Percentiles rank a stretch among this genome's conserved stretches.
Conservation (phyloP, 1,284 basidiomycete species). For the Xerocomus minutiporus region DNA sequence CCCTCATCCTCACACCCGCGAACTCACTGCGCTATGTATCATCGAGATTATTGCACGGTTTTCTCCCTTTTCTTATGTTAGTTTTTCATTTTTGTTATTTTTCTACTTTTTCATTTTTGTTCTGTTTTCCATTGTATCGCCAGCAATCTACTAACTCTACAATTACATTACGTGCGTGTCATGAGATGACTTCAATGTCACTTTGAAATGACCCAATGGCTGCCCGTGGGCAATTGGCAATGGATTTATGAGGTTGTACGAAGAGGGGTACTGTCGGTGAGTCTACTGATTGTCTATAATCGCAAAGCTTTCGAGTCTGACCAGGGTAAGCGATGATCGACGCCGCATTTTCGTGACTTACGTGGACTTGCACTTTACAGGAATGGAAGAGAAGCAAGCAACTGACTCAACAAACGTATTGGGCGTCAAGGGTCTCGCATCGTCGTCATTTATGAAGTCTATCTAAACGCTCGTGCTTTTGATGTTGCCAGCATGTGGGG, state of each 20-base stretch:
- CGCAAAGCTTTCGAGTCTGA: background rate
- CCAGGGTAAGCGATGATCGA: background rate
- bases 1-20: background rate
- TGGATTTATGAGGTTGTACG: background rate
- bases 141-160: conserved; percentile 22
- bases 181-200: background rate
- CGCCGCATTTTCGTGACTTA: background rate
- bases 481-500: background rate
- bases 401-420: no score
- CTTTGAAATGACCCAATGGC: background rate
- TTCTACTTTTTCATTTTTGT: conserved; percentile 1
- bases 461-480: background rate
- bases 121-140: conserved; percentile 7
- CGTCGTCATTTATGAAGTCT: background rate
- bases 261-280: background rate
- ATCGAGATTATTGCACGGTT: conserved; percentile 24
- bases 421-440: background rate
- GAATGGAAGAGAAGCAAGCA: background rate
- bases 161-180: background rate
- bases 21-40: conserved; percentile 28
- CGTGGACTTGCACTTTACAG: background rate
- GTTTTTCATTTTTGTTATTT: background rate
- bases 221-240: no score
- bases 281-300: background rate
- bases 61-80: background rate